Conservation (phyloP, 2,329 filamentous ascomycete genomes). For the Neofusicoccum kwambonambiense region DNA sequence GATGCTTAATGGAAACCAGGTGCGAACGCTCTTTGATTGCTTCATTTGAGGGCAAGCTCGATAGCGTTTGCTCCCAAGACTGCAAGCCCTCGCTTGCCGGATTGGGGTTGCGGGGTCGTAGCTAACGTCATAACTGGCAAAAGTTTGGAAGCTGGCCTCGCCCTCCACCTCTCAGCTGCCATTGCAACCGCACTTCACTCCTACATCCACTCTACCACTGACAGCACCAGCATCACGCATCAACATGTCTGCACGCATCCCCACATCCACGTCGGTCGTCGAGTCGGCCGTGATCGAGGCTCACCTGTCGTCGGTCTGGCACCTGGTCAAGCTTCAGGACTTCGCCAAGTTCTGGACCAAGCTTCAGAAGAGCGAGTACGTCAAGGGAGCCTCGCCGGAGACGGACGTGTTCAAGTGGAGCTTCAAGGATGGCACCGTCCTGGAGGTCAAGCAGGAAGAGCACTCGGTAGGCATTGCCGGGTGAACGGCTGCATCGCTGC, state of each 20-base stretch:
- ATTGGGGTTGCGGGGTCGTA: conserved; percentile 13
- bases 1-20: background rate
- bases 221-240: background rate
- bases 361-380: conserved; percentile 60
- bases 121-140: conserved; percentile 9
- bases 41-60: background rate
- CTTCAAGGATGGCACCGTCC: conserved; percentile 66
- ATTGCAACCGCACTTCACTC: background rate
- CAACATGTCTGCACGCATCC: conserved; percentile 45
- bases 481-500: background rate
- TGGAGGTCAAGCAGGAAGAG: conserved; percentile 75
- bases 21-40: background rate
- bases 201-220: background rate
- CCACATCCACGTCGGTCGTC: conserved; percentile 64
- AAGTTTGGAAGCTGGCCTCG: background rate
- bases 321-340: conserved; percentile 70
- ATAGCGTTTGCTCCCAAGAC: background rate
- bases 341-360: conserved; percentile 67
- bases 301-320: conserved; percentile 66
- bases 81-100: conserved; percentile 3
- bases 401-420: conserved; percentile 68
- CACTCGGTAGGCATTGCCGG: conserved; percentile 56
- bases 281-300: conserved; percentile 69
- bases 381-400: conserved; percentile 63
- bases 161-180: background rate